Percentiles rank a stretch among this genome's conserved stretches.
These are phyloP conservation scores for Xylariaceae sp. DNA, from an alignment of 2,329 filamentous ascomycete species.

Conservation along the genomic window DNA sequence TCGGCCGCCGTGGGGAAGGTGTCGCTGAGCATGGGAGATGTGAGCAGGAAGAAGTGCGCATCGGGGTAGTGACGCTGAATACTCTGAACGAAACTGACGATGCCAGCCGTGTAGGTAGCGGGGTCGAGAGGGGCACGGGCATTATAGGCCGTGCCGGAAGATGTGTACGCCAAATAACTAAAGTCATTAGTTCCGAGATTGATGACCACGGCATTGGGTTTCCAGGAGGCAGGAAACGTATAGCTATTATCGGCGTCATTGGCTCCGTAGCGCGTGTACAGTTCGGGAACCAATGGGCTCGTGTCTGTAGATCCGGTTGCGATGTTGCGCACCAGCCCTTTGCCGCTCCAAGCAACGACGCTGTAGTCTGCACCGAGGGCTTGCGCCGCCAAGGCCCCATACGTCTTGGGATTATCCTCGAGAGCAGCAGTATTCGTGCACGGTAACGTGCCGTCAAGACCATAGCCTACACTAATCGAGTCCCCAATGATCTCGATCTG, in stretches of 20 bases:
- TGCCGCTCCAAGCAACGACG: neutral
- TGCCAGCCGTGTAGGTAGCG: neutral
- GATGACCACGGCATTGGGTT: neutral
- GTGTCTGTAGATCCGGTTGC: neutral
- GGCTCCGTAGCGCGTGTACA: neutral
- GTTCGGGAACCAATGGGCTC: neutral
- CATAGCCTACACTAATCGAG: neutral
- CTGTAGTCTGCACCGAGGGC: neutral
- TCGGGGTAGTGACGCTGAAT: neutral
- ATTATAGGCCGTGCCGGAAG: neutral
- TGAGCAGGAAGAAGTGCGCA: neutral
- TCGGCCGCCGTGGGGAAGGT: neutral
- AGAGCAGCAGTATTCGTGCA: neutral
- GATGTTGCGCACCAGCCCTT: neutral
- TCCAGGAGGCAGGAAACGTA: neutral
- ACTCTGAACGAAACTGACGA: neutral
- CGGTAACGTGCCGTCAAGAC: neutral
- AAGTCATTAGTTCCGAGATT: neutral
- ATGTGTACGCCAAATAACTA: neutral
- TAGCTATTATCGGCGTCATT: neutral
- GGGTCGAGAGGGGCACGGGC: neutral
- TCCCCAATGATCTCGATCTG: conserved; percentile 1
- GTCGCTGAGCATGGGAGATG: neutral
- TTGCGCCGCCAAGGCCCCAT: neutral
- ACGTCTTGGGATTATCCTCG: neutral